A percentile compares a stretch with the other conserved stretches of the same genome.
Conservation (phyloP, 75 land plant species). For the Ceratopteris richardii region DNA sequence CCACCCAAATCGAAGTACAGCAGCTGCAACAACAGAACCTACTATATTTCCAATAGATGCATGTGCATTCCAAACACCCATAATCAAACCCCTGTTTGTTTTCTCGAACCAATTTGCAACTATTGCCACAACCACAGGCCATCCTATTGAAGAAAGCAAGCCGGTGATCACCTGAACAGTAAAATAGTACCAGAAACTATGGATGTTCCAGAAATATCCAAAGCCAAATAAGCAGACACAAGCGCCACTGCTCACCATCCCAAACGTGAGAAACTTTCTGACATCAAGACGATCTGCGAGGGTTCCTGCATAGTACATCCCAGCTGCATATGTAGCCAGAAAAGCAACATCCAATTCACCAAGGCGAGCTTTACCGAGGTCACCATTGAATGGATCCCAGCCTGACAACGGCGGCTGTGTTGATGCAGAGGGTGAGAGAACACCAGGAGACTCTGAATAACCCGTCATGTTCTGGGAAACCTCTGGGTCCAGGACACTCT, state of each 20-base stretch:
- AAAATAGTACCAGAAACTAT: slow-evolving; percentile 52
- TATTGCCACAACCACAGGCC: slow-evolving; percentile 86
- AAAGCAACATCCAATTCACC: slow-evolving; percentile 74
- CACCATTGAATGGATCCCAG: slow-evolving; percentile 70
- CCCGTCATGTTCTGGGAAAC: slow-evolving; percentile 14
- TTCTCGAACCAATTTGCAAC: slow-evolving; percentile 85
- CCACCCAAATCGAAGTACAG: slow-evolving; percentile 63
- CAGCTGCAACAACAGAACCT: slow-evolving; percentile 69
- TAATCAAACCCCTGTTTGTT: slow-evolving; percentile 67
- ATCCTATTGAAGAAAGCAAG: slow-evolving; percentile 77
- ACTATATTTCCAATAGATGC: slow-evolving; percentile 74
- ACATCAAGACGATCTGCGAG: slow-evolving; percentile 65
- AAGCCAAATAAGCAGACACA: slow-evolving; percentile 59
- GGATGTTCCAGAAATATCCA: slow-evolving; percentile 68
- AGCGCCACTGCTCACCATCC: slow-evolving; percentile 77
- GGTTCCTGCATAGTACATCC: slow-evolving; percentile 76
- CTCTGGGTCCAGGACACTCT: slow-evolving; percentile 57
- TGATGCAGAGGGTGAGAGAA: not conserved
- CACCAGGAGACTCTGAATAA: not conserved
- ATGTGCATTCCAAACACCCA: slow-evolving; percentile 96
- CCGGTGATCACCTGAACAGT: slow-evolving; percentile 66
- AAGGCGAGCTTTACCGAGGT: slow-evolving; percentile 48
- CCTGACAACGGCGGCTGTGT: not conserved
- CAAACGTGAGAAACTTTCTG: slow-evolving; percentile 52
- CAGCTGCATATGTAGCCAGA: slow-evolving; percentile 46